phyloP scores from a whole-genome alignment of 176 grass and related monocot species.

The Bothriochloa decipiens region DNA sequence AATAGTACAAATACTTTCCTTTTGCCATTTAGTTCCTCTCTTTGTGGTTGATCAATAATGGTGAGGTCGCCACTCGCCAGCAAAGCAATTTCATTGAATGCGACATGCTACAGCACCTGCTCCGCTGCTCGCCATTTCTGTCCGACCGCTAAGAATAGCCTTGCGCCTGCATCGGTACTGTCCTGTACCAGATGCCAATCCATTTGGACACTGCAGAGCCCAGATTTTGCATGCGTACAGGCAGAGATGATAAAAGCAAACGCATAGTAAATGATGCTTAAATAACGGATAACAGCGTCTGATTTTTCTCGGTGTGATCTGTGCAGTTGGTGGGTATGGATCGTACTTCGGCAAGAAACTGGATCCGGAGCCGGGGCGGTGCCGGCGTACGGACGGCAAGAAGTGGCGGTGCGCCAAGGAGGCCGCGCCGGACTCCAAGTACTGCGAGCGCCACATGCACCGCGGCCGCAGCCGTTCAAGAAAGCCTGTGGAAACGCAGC shows the following conservation, averaged over 20 bases:
- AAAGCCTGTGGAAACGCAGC: conserved; percentile 99
- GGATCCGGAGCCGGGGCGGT: conserved; percentile 85
- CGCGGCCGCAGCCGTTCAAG: conserved; percentile 95
- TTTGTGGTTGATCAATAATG: conserved; percentile 17
- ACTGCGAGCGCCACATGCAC: conserved; percentile 99
- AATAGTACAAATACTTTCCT: not conserved
- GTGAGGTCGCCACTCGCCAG: not conserved
- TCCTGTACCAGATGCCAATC: conserved; percentile 2
- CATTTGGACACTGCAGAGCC: not conserved
- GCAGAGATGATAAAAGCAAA: not conserved
- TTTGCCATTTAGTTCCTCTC: not conserved
- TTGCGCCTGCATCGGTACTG: not conserved
- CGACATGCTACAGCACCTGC: not conserved
- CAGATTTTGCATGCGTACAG: not conserved
- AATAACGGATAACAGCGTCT: not conserved
- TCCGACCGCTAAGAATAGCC: not conserved
- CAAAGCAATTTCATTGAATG: conserved; percentile 22
- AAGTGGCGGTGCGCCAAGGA: conserved; percentile 97
- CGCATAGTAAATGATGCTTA: not conserved
- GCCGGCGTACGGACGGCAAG: conserved; percentile 94
- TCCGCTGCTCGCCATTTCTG: conserved; percentile 29
- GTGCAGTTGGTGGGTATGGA: conserved; percentile 66
- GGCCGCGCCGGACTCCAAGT: conserved; percentile 87
- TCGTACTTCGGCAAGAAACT: conserved; percentile 79
- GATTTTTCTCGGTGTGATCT: not conserved